Evolutionary conservation across 2,329 filamentous ascomycete species (phyloP), one percentile per base, ranked within the genome.

Genomic region (Diplodia corticola): DNA sequence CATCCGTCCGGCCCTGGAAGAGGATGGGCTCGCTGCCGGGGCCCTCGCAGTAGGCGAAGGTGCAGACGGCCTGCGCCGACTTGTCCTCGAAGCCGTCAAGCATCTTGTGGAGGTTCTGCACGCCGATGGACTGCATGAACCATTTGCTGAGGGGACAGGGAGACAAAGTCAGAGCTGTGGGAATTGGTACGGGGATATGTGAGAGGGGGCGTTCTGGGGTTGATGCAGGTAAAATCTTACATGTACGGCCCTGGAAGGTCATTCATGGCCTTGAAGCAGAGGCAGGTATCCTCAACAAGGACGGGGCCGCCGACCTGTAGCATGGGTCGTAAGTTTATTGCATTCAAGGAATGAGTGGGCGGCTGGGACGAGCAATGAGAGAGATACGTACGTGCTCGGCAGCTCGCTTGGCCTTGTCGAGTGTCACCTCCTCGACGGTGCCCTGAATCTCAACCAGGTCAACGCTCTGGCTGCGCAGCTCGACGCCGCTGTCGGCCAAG

Each of bases 171-270:
- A 48, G 54, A 50, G 26, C 46, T 48, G 33, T 35, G 33, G 9
- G 33, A 35, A 12, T 35, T 13, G 30, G 30, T 6, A 33, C 4
- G 30, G 5, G 30, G 6, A 9, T 9, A 9, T 5, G 7, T 5
- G 9, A 35, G 22, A 15, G 22, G 13, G 28, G 5, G 35, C n/a
- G n/a, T n/a, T n/a, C 2, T 35, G 33, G 6, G n/a, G 28, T 46
- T 3, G 10, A 20, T 37, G 33, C 15, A 20, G 15, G 6, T 22
- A 13, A 9, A 30, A 50, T 35, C 87, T 71, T 84, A 96, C 94
- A 99, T 96, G 78, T 99, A 99, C 48, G 94, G 92, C 1, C 95
- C 95, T 1, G 95, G 95, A 33, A 99, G 84, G n/a, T 93, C 93
- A 67, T 91, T 88, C 68, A 97, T 85, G 22, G 94, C 93, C 75